A percentile compares a stretch with the other conserved stretches of the same genome.
Evolutionary conservation across 805 yeast species (phyloP).

Genomic region (Suhomyces faveliae): DNA sequence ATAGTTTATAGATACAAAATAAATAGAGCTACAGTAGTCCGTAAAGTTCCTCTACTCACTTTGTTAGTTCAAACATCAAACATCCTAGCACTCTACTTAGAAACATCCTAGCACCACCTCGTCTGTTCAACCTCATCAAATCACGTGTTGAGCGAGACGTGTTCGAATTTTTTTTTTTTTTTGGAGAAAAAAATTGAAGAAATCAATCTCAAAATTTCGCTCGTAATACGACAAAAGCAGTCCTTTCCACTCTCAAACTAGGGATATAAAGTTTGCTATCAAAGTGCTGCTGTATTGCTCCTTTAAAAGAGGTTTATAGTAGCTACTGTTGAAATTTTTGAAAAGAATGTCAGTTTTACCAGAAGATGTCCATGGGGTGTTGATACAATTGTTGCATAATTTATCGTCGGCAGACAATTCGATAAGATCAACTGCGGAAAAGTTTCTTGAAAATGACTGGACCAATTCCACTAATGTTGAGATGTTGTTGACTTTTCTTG

Average conservation of each 20-base stretch:
- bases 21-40: not conserved
- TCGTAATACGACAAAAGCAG: not conserved
- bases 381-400: conserved; percentile 51
- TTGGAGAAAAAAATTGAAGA: not conserved
- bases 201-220: conserved; percentile 1
- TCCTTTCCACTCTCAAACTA: not conserved
- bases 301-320: conserved; percentile 1
- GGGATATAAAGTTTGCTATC: not conserved
- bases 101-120: not conserved
- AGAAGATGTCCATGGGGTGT: conserved; percentile 54
- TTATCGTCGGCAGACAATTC: conserved; percentile 78
- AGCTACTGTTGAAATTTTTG: not conserved
- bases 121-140: conserved; percentile 4
- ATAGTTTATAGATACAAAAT: conserved; percentile 14
- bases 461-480: conserved; percentile 64
- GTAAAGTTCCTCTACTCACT: not conserved
- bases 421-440: conserved; percentile 77
- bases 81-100: no score
- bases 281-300: conserved; percentile 1
- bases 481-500: conserved; percentile 68
- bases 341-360: conserved; percentile 42
- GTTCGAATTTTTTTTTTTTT: conserved; percentile 1
- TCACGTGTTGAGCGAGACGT: conserved; percentile 2
- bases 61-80: no score
- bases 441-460: conserved; percentile 73